Conservation (phyloP, 306 rosid species). For the Prunus davidiana region DNA sequence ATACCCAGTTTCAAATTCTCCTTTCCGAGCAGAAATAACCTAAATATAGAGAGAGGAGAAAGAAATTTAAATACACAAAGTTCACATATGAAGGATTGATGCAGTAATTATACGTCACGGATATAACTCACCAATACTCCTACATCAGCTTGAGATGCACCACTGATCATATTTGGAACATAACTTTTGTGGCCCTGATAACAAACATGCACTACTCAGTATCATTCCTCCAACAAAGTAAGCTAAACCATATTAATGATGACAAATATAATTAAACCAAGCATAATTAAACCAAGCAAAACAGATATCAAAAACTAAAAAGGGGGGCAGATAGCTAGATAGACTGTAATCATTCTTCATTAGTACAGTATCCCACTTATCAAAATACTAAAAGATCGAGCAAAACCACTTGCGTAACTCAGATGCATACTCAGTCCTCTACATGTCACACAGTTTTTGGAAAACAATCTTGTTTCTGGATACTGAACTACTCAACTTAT, state of each 20-base stretch:
- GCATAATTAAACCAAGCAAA: background rate
- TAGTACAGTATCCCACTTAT: too few relatives aligned
- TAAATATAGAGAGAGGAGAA: slow-evolving; percentile 22
- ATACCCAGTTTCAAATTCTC: slow-evolving; percentile 98
- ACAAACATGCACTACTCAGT: slow-evolving; percentile 18
- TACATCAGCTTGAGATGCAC: slow-evolving; percentile 97
- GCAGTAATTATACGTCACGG: background rate
- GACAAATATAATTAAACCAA: background rate
- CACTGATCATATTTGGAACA: slow-evolving; percentile 99
- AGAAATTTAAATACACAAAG: background rate
- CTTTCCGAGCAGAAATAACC: slow-evolving; percentile 99
- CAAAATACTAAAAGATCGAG: background rate
- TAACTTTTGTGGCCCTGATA: slow-evolving; percentile 98
- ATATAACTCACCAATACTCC: slow-evolving; percentile 80
- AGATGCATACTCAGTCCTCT: background rate
- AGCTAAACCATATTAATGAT: slow-evolving; percentile 4
- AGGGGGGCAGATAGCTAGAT: background rate
- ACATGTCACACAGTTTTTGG: background rate
- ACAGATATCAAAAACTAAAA: background rate
- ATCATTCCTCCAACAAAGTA: background rate
- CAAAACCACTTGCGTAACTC: background rate
- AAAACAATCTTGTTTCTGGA: background rate
- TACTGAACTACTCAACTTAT: background rate
- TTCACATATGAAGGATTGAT: background rate
- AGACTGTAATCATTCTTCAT: background rate